Conservation (phyloP, 768 basidiomycete genomes). For the Chalciporus sphaerocephalus region DNA sequence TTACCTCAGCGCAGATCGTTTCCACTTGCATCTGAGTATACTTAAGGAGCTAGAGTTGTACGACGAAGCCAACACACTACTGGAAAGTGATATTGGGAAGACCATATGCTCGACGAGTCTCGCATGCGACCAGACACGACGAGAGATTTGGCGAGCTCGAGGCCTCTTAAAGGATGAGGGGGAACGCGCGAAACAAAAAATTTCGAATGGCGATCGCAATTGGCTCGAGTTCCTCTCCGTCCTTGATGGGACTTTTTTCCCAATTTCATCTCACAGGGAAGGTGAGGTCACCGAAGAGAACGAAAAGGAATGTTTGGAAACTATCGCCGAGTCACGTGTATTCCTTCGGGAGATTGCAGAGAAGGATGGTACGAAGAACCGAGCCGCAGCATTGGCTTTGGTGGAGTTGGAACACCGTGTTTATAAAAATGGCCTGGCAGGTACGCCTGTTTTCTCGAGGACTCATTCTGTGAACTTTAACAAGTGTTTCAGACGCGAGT, state of each 20-base stretch:
- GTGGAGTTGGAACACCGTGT: slow-evolving; percentile 72
- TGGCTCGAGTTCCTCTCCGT: slow-evolving; percentile 82
- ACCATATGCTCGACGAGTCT: slow-evolving; percentile 66
- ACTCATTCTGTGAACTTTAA: background rate
- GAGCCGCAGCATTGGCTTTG: slow-evolving; percentile 68
- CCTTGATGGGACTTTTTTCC: slow-evolving; percentile 60
- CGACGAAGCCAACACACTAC: slow-evolving; percentile 65
- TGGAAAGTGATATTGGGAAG: slow-evolving; percentile 66
- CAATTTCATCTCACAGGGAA: slow-evolving; percentile 26
- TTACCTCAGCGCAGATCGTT: slow-evolving; percentile 66
- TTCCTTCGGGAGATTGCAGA: slow-evolving; percentile 56
- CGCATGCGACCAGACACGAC: slow-evolving; percentile 68
- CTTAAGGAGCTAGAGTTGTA: slow-evolving; percentile 63
- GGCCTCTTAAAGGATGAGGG: slow-evolving; percentile 61
- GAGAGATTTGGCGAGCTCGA: slow-evolving; percentile 60
- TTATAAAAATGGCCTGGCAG: slow-evolving; percentile 42
- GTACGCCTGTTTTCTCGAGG: slow-evolving; percentile 22
- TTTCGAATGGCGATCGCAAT: slow-evolving; percentile 68
- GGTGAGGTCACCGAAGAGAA: slow-evolving; percentile 32
- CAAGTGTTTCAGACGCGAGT: slow-evolving; percentile 2
- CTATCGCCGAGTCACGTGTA: slow-evolving; percentile 41
- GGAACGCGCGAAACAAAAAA: slow-evolving; percentile 52
- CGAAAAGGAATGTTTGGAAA: slow-evolving; percentile 36
- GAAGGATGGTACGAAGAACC: slow-evolving; percentile 65
- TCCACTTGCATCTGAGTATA: slow-evolving; percentile 70